These are phyloP conservation scores for Cladosporium sp. DNA, from an alignment of 2,329 filamentous ascomycete genomes.

Conservation along the genomic window DNA sequence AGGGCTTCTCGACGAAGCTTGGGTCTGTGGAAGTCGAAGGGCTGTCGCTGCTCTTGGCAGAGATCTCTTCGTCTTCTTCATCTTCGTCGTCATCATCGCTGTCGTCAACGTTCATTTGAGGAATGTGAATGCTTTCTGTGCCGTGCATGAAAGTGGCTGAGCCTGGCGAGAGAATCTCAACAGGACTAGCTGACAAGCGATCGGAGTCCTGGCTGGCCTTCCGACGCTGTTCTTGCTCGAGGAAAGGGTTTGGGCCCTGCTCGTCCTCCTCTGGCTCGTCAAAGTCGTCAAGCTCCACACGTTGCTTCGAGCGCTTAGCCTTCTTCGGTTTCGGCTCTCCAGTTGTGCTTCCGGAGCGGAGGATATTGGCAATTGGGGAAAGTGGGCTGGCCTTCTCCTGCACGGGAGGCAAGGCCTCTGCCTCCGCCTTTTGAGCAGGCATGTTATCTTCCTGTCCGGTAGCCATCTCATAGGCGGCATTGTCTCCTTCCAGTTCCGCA, in stretches of 20 bases:
- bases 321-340: slow-evolving; percentile 55
- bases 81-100: slow-evolving; percentile 23
- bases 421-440: slow-evolving; percentile 30
- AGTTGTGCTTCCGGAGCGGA: slow-evolving; percentile 41
- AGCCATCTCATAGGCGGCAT: slow-evolving; percentile 43
- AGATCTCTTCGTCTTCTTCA: slow-evolving; percentile 7
- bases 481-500: slow-evolving; percentile 42
- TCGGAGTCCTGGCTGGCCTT: slow-evolving; percentile 40
- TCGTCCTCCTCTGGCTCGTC: slow-evolving; percentile 54
- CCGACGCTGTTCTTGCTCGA: slow-evolving; percentile 35
- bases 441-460: slow-evolving; percentile 45
- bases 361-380: slow-evolving; percentile 47
- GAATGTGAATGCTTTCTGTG: slow-evolving; percentile 41
- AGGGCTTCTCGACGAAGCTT: slow-evolving; percentile 21
- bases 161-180: slow-evolving; percentile 59
- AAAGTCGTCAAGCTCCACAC: slow-evolving; percentile 71
- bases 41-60: slow-evolving; percentile 4
- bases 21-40: slow-evolving; percentile 12
- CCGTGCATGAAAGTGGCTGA: slow-evolving; percentile 41
- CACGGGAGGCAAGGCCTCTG: slow-evolving; percentile 10
- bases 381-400: slow-evolving; percentile 29
- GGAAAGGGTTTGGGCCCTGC: slow-evolving; percentile 23
- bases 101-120: slow-evolving; percentile 26
- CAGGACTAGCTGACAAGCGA: slow-evolving; percentile 66
- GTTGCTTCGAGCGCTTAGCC: slow-evolving; percentile 61